Percentiles rank a stretch among this genome's conserved stretches.
These are phyloP conservation scores for Diospyros kaki DNA, from an alignment of 148 eudicot genomes.

Conservation along the genomic window DNA sequence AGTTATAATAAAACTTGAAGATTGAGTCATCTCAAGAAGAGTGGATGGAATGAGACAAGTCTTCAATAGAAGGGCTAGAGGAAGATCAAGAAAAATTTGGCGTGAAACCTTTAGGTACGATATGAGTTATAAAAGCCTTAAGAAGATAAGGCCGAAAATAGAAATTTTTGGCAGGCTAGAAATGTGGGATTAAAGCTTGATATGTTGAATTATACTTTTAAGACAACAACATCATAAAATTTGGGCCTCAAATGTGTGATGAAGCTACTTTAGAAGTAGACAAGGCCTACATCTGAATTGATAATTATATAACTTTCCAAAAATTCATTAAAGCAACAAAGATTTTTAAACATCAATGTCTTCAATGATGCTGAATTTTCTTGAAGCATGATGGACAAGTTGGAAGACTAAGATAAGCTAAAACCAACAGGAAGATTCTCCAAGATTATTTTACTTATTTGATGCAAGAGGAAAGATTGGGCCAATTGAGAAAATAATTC, in stretches of 20 bases:
- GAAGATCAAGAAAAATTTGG: too few species aligned
- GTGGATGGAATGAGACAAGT: too few species aligned
- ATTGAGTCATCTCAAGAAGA: too few species aligned
- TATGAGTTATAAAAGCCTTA: too few species aligned
- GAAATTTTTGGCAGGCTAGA: too few species aligned
- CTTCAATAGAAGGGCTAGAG: too few species aligned
- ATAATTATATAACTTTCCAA: not conserved
- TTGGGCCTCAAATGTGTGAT: not conserved
- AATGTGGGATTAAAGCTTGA: too few species aligned
- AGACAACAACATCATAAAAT: not conserved
- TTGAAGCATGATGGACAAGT: not conserved
- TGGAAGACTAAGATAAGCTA: not conserved
- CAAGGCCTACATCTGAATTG: not conserved
- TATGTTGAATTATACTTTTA: too few species aligned
- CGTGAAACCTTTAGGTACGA: too few species aligned
- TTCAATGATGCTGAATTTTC: not conserved
- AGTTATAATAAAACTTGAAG: too few species aligned
- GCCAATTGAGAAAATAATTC: not conserved
- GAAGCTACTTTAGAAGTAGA: not conserved
- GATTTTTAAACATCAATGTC: not conserved
- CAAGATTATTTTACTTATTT: not conserved
- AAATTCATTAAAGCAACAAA: not conserved
- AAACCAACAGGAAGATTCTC: not conserved
- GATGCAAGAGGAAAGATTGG: not conserved
- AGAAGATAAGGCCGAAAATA: too few species aligned